A percentile compares a stretch with the other conserved stretches of the same genome.
Conservation (phyloP, 805 yeast genomes). For the Saturnispora zaruensis region DNA sequence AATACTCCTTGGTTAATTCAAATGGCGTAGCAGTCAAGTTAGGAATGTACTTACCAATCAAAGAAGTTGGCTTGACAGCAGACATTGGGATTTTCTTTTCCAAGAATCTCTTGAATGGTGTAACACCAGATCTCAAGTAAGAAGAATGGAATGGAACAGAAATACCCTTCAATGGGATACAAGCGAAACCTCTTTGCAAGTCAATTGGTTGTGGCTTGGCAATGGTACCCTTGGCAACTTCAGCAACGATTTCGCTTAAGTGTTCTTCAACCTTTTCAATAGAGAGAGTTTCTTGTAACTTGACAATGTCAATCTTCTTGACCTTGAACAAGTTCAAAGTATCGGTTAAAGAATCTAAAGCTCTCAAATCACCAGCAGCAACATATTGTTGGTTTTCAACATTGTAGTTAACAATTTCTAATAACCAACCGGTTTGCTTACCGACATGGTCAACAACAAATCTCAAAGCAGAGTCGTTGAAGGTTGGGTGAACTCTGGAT, state of each 20-base stretch:
- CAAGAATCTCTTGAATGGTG: constrained; percentile 97
- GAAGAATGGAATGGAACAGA: constrained; percentile 99
- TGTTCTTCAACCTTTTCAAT: constrained; percentile 85
- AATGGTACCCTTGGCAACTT: constrained; percentile 68
- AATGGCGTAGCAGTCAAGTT: constrained; percentile 98
- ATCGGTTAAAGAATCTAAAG: constrained; percentile 83
- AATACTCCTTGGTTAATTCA: constrained; percentile 91
- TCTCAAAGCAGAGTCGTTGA: constrained; percentile 87
- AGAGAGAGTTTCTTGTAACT: constrained; percentile 72
- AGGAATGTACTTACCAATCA: constrained; percentile 94
- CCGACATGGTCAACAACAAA: constrained; percentile 88
- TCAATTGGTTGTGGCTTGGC: constrained; percentile 97
- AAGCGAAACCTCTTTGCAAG: constrained; percentile 95
- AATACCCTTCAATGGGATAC: constrained; percentile 95
- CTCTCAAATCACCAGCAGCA: constrained; percentile 97
- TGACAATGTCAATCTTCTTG: constrained; percentile 88
- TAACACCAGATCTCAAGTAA: constrained; percentile 97
- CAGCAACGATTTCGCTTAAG: constrained; percentile 77
- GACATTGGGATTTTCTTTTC: constrained; percentile 91
- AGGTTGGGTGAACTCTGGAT: constrained; percentile 78
- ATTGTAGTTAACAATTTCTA: constrained; percentile 96
- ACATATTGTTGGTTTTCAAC: constrained; percentile 98
- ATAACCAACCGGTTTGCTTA: constrained; percentile 79
- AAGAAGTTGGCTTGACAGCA: constrained; percentile 89
- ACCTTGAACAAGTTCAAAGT: constrained; percentile 88